phyloP scores from a whole-genome alignment of 2,329 filamentous ascomycete genomes.

The Shiraia bambusicola region DNA sequence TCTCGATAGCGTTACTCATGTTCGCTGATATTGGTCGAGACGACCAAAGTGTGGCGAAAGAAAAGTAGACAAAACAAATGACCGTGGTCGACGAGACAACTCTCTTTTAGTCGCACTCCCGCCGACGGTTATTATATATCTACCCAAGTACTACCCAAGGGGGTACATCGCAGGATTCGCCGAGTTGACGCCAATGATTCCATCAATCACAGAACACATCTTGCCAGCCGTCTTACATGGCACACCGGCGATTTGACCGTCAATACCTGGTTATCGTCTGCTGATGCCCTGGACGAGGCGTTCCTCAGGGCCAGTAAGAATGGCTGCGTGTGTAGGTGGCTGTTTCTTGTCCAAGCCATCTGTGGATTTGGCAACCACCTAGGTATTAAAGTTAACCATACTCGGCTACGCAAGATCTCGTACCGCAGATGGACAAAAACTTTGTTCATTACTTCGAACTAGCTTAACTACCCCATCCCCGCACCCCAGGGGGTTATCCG shows the following conservation, averaged over 20 bases:
- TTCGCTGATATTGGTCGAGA: conserved; percentile 21
- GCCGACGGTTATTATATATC: conserved; percentile 3
- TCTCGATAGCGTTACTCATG: conserved; percentile 24
- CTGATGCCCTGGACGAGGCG: conserved; percentile 13
- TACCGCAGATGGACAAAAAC: conserved; percentile 7
- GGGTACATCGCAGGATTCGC: conserved; percentile 11
- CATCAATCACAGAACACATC: conserved; percentile 24
- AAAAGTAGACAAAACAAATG: conserved; percentile 17
- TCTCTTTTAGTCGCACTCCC: conserved; percentile 22
- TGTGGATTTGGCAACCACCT: conserved; percentile 12
- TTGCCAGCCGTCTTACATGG: conserved; percentile 14
- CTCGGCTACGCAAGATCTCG: conserved; percentile 5
- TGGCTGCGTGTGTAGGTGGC: conserved; percentile 17
- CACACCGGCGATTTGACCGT: conserved; percentile 15
- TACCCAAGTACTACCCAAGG: neutral
- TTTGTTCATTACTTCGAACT: conserved; percentile 7
- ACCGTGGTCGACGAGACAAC: conserved; percentile 9
- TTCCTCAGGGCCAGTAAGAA: conserved; percentile 21
- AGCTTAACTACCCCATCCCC: conserved; percentile 19
- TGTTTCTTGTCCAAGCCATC: conserved; percentile 8
- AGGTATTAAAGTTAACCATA: conserved; percentile 4
- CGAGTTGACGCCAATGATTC: conserved; percentile 14
- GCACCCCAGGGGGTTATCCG: conserved; percentile 20
- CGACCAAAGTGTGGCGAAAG: conserved; percentile 11
- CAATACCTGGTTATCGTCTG: conserved; percentile 14